Evolutionary conservation across 768 basidiomycete species (phyloP), one percentile per base, ranked within the genome.

Genomic region (Erythrobasidium yunnanense): DNA sequence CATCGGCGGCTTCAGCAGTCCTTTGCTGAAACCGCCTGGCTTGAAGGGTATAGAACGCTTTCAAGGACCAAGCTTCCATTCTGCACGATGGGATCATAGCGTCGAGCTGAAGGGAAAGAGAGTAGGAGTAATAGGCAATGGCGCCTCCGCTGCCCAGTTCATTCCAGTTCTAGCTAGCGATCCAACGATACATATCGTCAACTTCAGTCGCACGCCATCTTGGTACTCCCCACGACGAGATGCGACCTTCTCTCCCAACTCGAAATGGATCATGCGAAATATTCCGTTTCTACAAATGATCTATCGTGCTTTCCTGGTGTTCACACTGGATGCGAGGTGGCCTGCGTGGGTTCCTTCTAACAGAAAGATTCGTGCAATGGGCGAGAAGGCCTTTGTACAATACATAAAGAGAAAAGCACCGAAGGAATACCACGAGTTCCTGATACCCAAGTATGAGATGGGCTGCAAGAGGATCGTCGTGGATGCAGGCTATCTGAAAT

Each of bases 21-120:
- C 65, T 18, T 6, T 51, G n/a, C 47, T 29, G 83, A 77, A 78
- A 25, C 85, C 83, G 84, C 85, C 85, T 1, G 80, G 83, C 46
- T 83, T 86, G 42, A 74, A 77, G 13, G 85, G 84, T 2, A 72
- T 86, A 29, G 74, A 81, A 18, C 76, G 73, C 6, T 87, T 83
- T 74, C 75, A 79, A 65, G 86, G 85, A 2, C 78, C 76, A 54
- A 73, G 84, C 11, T 75, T 84, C 1, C 86, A 87, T 69, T 83
- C 82, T 22, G 85, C 84, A 0, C 73, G 80, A 1, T 85, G 84
- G 82, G 79, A 82, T 30, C 65, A 70, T 20, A 42, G 35, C 0
- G 38, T 75, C n/a, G 70, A 72, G 30, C 66, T 71, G 4, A 70
- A 68, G 22, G 73, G 68, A 50, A 76, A 76, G 68, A 33, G 46